Conservation (phyloP, 2,329 filamentous ascomycete genomes). For the Talaromyces sp. region DNA sequence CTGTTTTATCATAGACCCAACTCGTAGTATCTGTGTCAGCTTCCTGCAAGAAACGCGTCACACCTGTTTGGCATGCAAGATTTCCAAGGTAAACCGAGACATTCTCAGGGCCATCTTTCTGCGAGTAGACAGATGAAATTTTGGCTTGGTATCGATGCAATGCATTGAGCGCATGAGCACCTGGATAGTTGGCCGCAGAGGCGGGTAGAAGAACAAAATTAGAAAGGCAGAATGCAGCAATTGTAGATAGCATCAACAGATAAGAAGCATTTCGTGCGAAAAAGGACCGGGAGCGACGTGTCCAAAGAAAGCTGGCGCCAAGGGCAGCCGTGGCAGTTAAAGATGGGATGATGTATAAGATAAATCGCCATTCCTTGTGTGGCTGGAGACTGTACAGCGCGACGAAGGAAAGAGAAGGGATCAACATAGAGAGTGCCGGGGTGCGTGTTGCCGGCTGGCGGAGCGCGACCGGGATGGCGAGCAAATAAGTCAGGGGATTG, state of each 20-base stretch:
- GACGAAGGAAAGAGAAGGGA: slow-evolving; percentile 73
- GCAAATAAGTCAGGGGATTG: slow-evolving; percentile 68
- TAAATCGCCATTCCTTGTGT: slow-evolving; percentile 95
- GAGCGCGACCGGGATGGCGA: slow-evolving; percentile 55
- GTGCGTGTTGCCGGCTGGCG: slow-evolving; percentile 57
- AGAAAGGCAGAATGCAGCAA: slow-evolving; percentile 63
- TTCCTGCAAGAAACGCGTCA: slow-evolving; percentile 61
- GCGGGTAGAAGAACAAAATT: slow-evolving; percentile 73
- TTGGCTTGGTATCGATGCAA: slow-evolving; percentile 38
- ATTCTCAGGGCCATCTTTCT: neutral
- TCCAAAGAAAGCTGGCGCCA: slow-evolving; percentile 71
- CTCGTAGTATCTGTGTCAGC: slow-evolving; percentile 24
- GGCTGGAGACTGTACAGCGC: slow-evolving; percentile 83
- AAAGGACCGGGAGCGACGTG: slow-evolving; percentile 63
- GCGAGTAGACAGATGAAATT: slow-evolving; percentile 24
- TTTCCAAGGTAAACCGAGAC: slow-evolving; percentile 59
- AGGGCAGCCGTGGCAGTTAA: slow-evolving; percentile 77
- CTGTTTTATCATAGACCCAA: slow-evolving; percentile 66
- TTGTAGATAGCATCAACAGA: slow-evolving; percentile 61
- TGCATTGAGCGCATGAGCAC: slow-evolving; percentile 71
- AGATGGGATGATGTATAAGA: slow-evolving; percentile 82
- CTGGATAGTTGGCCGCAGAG: slow-evolving; percentile 91
- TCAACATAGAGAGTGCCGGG: slow-evolving; percentile 56
- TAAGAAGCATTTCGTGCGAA: slow-evolving; percentile 60
- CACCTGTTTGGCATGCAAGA: slow-evolving; percentile 64